These are phyloP conservation scores for Hordeum marinum DNA, from an alignment of 176 grass and related monocot species.

Conservation along the genomic window DNA sequence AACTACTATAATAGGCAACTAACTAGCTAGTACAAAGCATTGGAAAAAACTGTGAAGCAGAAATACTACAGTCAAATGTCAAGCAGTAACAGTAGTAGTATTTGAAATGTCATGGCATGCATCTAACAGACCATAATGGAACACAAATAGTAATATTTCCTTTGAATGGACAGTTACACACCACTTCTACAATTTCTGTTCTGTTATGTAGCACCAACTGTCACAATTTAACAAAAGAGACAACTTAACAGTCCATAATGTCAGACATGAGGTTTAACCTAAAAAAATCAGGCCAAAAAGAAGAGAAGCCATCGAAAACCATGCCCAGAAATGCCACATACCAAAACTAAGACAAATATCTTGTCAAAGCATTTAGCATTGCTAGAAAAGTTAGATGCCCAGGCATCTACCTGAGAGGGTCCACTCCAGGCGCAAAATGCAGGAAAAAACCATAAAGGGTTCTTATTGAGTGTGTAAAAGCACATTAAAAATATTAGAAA, in stretches of 20 bases:
- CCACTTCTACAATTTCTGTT: neutral
- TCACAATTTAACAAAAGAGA: neutral
- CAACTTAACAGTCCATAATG: neutral
- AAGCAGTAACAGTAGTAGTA: neutral
- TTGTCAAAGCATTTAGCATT: too few relatives aligned
- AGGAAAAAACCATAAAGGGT: neutral
- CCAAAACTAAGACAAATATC: neutral
- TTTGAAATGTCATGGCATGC: neutral
- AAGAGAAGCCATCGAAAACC: neutral
- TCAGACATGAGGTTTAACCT: neutral
- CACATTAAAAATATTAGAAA: too few relatives aligned
- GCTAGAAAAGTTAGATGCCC: neutral
- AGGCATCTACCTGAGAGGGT: neutral
- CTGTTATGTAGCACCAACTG: neutral
- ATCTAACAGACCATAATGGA: neutral
- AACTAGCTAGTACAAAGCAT: conserved; percentile 8
- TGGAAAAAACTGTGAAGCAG: neutral
- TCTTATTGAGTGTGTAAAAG: neutral
- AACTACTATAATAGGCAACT: neutral
- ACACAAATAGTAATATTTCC: neutral
- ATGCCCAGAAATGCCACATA: neutral
- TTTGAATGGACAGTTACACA: neutral
- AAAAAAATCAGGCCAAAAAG: neutral
- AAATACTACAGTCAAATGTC: neutral
- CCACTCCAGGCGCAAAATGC: neutral